These are phyloP conservation scores for Crataegus laevigata DNA, from an alignment of 306 rosid species.

Conservation along the genomic window DNA sequence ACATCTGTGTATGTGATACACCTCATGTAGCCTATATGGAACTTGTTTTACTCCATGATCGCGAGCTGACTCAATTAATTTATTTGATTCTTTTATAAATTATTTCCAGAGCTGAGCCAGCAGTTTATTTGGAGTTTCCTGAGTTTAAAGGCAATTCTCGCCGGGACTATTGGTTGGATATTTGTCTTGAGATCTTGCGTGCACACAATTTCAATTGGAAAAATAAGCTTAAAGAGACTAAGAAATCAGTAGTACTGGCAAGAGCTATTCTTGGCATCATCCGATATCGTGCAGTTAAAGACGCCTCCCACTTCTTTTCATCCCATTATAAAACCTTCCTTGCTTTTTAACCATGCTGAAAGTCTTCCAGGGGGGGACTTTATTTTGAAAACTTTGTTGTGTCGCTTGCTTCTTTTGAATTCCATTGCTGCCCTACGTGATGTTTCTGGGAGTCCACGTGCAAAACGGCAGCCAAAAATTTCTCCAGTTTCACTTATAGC, in stretches of 20 bases:
- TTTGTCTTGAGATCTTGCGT: slow-evolving; percentile 69
- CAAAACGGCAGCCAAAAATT: slow-evolving; percentile 36
- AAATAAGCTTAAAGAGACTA: slow-evolving; percentile 48
- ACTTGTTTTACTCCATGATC: slow-evolving; percentile 2
- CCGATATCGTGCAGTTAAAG: slow-evolving; percentile 72
- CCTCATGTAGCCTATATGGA: neutral
- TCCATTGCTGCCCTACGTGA: slow-evolving; percentile 32
- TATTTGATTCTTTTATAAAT: slow-evolving; percentile 21
- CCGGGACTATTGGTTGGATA: slow-evolving; percentile 89
- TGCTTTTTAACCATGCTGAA: slow-evolving; percentile 82
- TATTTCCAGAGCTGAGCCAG: slow-evolving; percentile 77
- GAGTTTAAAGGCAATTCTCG: slow-evolving; percentile 83
- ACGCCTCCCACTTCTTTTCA: slow-evolving; percentile 54
- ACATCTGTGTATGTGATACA: slow-evolving; percentile 58
- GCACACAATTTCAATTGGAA: slow-evolving; percentile 62
- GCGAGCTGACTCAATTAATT: slow-evolving; percentile 5
- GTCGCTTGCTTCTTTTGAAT: slow-evolving; percentile 41
- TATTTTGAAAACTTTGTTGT: slow-evolving; percentile 66
- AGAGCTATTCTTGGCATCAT: slow-evolving; percentile 67
- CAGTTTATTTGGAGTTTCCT: slow-evolving; percentile 86
- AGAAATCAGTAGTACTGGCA: slow-evolving; percentile 68
- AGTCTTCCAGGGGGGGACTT: slow-evolving; percentile 82
- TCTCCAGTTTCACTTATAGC: slow-evolving; percentile 57
- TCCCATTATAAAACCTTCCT: slow-evolving; percentile 72
- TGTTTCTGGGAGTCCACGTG: slow-evolving; percentile 37